Percentiles rank a stretch among this genome's conserved stretches.
These are phyloP conservation scores for Mortierella sp. DNA, from an alignment of 371 early-diverging fungal species.

Conservation along the genomic window DNA sequence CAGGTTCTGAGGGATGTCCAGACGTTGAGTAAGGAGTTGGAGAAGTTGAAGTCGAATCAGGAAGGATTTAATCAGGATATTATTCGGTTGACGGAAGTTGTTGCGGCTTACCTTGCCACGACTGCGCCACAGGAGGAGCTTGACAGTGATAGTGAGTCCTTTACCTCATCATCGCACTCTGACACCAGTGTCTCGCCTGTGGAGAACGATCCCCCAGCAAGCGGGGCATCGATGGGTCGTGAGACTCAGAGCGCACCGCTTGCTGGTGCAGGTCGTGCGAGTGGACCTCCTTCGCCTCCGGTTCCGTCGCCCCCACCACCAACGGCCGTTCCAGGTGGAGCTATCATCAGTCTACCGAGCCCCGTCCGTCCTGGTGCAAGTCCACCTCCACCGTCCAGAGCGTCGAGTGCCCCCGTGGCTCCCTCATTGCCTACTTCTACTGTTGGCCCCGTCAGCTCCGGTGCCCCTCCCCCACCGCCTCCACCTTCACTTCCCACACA, in stretches of 20 bases:
- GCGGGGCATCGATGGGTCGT: background rate
- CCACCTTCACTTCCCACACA: background rate
- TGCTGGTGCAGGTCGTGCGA: background rate
- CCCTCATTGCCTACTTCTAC: background rate
- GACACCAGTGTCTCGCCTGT: background rate
- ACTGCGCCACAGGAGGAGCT: background rate
- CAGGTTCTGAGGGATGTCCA: conserved; percentile 33
- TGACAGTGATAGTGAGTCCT: background rate
- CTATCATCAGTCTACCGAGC: background rate
- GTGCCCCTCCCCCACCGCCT: background rate
- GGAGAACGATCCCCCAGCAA: conserved; percentile 29
- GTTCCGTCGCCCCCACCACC: background rate
- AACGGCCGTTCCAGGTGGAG: background rate
- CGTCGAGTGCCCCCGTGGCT: background rate
- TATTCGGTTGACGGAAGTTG: conserved; percentile 10
- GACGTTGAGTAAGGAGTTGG: conserved; percentile 11
- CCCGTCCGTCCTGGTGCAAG: background rate
- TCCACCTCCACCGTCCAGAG: background rate
- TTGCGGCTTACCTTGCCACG: conserved; percentile 14
- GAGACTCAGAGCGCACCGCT: background rate
- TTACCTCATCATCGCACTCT: background rate
- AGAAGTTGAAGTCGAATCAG: conserved; percentile 22
- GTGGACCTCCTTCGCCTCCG: background rate
- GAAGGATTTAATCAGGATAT: conserved; percentile 33
- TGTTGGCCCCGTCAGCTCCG: background rate